These are phyloP conservation scores for Yueomyces sinensis DNA, from an alignment of 805 yeast genomes.

Conservation along the genomic window DNA sequence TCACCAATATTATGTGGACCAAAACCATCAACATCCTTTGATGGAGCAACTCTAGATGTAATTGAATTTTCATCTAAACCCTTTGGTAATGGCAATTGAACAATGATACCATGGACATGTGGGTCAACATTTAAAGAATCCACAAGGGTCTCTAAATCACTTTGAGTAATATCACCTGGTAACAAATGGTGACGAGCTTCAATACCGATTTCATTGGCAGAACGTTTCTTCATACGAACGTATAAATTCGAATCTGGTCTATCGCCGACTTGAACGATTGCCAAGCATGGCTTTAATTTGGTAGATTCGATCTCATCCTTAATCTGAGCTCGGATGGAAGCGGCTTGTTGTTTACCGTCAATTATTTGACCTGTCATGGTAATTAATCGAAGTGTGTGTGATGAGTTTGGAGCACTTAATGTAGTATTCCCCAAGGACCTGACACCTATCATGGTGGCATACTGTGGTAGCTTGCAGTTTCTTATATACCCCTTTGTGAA, in stretches of 20 bases:
- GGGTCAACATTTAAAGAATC: conserved; percentile 58
- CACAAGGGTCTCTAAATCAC: conserved; percentile 44
- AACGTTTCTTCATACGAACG: conserved; percentile 82
- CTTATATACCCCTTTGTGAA: no score
- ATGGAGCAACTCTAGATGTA: conserved; percentile 68
- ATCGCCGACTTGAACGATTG: conserved; percentile 80
- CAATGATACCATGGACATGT: conserved; percentile 70
- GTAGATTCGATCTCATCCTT: conserved; percentile 37
- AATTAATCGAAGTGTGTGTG: no score
- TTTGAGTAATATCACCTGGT: conserved; percentile 48
- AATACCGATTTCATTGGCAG: conserved; percentile 75
- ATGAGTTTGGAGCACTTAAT: no score
- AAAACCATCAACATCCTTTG: conserved; percentile 93
- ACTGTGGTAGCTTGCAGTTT: no score
- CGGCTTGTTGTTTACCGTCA: conserved; percentile 51
- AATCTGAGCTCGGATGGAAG: conserved; percentile 37
- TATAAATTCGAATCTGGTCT: conserved; percentile 87
- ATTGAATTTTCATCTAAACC: conserved; percentile 66
- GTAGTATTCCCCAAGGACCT: no score
- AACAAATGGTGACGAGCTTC: conserved; percentile 52
- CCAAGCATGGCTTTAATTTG: conserved; percentile 59
- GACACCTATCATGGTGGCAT: no score
- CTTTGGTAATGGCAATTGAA: conserved; percentile 81
- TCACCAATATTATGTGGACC: conserved; percentile 85
- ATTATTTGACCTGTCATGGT: conserved; percentile 15